phyloP scores from a whole-genome alignment of 106 monocot genomes.

The Platanthera zijinensis region DNA sequence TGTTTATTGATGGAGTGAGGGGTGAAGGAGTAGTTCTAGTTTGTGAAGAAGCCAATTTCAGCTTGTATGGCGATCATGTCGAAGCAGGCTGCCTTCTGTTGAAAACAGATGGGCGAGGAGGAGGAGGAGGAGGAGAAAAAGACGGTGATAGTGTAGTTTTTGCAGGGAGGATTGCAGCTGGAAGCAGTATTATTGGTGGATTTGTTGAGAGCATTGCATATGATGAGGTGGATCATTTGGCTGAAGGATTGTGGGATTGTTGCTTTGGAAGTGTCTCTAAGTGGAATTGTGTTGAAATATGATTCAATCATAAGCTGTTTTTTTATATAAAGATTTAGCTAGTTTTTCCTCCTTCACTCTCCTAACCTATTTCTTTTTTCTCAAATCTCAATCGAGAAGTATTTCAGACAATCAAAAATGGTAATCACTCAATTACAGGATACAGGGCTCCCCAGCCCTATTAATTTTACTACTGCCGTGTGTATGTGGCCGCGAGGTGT shows the following conservation, averaged over 20 bases:
- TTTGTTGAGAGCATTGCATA: constrained; percentile 20
- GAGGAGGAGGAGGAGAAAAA: not conserved
- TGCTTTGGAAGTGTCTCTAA: constrained; percentile 47
- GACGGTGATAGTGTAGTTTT: constrained; percentile 12
- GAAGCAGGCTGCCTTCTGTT: constrained; percentile 25
- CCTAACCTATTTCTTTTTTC: too few species aligned
- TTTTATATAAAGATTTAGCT: too few species aligned
- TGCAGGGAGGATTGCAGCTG: constrained; percentile 19
- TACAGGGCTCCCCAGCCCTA: too few species aligned
- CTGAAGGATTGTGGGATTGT: constrained; percentile 45
- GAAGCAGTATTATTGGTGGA: not conserved
- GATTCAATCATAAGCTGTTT: too few species aligned
- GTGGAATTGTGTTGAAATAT: constrained; percentile 12
- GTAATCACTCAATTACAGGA: too few species aligned
- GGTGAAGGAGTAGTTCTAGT: constrained; percentile 16
- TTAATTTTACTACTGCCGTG: too few species aligned
- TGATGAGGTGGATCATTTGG: constrained; percentile 28
- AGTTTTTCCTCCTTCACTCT: too few species aligned
- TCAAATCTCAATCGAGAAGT: too few species aligned
- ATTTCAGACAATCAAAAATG: too few species aligned
- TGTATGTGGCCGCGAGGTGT: too few species aligned
- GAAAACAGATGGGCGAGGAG: not conserved
- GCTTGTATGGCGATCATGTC: constrained; percentile 15
- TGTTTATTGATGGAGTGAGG: constrained; percentile 15
- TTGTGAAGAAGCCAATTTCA: constrained; percentile 23